These are phyloP conservation scores for Fusarium floridanum DNA, from an alignment of 2,329 filamentous ascomycete genomes.

Conservation along the genomic window DNA sequence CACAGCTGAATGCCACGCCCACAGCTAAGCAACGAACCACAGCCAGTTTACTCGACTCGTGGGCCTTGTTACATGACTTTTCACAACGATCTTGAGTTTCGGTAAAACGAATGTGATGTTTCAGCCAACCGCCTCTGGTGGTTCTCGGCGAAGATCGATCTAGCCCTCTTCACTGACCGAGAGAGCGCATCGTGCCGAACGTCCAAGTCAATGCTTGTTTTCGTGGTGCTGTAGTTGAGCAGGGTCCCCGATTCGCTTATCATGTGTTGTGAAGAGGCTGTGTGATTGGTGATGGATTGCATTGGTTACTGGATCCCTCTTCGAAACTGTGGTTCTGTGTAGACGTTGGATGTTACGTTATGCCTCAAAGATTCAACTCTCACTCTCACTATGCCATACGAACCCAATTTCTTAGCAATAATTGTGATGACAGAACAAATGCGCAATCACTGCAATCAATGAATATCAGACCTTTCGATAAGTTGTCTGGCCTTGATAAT, in stretches of 20 bases:
- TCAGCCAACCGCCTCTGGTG: conserved; percentile 1
- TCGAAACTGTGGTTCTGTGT: not conserved
- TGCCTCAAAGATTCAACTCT: not conserved
- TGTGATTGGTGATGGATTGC: conserved; percentile 19
- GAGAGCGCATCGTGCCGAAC: not conserved
- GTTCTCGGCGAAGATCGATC: not conserved
- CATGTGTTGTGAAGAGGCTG: conserved; percentile 12
- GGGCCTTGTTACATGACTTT: not conserved
- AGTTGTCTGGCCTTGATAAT: not conserved
- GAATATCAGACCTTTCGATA: not conserved
- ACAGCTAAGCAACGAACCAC: conserved; percentile 7
- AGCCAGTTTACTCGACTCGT: not conserved
- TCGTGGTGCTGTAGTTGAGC: not conserved
- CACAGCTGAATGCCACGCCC: not conserved
- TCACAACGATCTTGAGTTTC: not conserved
- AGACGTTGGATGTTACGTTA: not conserved
- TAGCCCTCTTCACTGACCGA: conserved; percentile 33
- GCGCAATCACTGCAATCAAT: not conserved
- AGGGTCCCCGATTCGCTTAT: not conserved
- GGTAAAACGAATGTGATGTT: not conserved
- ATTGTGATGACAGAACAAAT: not conserved
- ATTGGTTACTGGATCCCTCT: not conserved
- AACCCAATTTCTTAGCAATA: not conserved
- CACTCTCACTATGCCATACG: not conserved
- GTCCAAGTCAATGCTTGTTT: conserved; percentile 1